Base-by-base conservation (phyloP, 176 grass and related monocot genomes). In the Oryza meridionalis region DNA sequence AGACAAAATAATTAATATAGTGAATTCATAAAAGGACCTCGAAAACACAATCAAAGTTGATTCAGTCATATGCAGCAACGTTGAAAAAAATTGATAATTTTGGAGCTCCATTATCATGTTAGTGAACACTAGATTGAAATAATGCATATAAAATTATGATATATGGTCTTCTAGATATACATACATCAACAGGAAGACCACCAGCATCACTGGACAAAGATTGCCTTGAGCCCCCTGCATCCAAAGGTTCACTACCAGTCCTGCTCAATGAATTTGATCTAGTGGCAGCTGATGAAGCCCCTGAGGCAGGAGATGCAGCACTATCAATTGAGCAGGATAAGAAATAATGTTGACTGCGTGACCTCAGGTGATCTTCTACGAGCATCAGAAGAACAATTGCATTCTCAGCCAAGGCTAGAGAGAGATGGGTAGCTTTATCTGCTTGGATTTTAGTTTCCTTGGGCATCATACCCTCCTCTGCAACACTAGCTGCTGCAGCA, bases 351-450 rank as follows among this genome's bases (percentile, higher is more conserved):
- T 95, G 96, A 69, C 93, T 94, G 77, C 94, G 93, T 82, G 92
- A 88, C 76, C 96, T 89, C 67, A 98, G 70, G 85, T 98, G 96
- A 87, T 98, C 96, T 91, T 98, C 96, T 76, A 98, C 91, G 61
- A 98, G 89, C 96, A 98, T 98, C 61, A 98, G 73, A 81, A 98
- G 87, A 72, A 98, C 96, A 65, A 98, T 84, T 61, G 96, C 85
- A 87, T 98, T 98, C 84, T 98, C 93, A 83, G 89, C 96, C 81
- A 98, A 91, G 11, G 81, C 85, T 88, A 88, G 83, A 44, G 87
- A 93, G 72, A 93, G 77, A 84, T 90, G 85, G 49, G 89, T 91
- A 71, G 82, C 83, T 45, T 93, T 91, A 84, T 98, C 96, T 82
- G 89, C 89, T 93, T 95, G 85, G 78, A 85, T 74, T 88, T 92